Percentiles rank a stretch among this genome's conserved stretches.
Conservation (phyloP, 176 grass and related monocot genomes). For the Cenchrus fungigraminus region DNA sequence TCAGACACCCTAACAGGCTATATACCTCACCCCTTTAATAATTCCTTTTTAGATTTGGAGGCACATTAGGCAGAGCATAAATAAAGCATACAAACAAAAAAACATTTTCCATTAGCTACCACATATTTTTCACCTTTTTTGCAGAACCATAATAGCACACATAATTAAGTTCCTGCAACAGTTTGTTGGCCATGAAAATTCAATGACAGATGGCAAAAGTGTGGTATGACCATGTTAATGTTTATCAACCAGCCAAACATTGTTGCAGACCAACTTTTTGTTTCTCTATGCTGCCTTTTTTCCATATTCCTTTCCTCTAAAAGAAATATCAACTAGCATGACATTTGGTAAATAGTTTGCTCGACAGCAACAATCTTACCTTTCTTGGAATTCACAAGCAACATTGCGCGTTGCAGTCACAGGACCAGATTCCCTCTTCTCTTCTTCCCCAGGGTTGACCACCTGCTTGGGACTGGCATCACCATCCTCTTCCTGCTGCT, state of each 20-base stretch:
- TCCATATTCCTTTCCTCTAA: slow-evolving; percentile 38
- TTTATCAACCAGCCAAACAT: background rate
- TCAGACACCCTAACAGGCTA: slow-evolving; percentile 28
- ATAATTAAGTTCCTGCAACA: too few relatives aligned
- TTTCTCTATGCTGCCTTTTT: slow-evolving; percentile 12
- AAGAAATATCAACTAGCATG: slow-evolving; percentile 37
- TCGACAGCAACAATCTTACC: slow-evolving; percentile 53
- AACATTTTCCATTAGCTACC: background rate
- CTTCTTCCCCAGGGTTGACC: slow-evolving; percentile 56
- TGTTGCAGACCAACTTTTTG: slow-evolving; percentile 18
- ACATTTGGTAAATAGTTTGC: slow-evolving; percentile 27
- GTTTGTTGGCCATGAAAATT: background rate
- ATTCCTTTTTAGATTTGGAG: slow-evolving; percentile 20
- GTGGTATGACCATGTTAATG: background rate
- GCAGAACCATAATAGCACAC: background rate
- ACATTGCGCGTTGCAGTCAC: slow-evolving; percentile 38
- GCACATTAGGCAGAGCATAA: slow-evolving; percentile 36
- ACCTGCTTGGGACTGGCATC: slow-evolving; percentile 38
- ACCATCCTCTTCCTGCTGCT: slow-evolving; percentile 30
- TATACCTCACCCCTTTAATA: slow-evolving; percentile 29
- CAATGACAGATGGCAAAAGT: background rate
- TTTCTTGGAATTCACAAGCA: slow-evolving; percentile 67
- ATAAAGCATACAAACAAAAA: slow-evolving; percentile 33
- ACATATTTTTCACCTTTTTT: background rate
- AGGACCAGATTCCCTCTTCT: slow-evolving; percentile 55